Conservation (phyloP, 164 flowering plant species). For the Chimonanthus salicifolius region DNA sequence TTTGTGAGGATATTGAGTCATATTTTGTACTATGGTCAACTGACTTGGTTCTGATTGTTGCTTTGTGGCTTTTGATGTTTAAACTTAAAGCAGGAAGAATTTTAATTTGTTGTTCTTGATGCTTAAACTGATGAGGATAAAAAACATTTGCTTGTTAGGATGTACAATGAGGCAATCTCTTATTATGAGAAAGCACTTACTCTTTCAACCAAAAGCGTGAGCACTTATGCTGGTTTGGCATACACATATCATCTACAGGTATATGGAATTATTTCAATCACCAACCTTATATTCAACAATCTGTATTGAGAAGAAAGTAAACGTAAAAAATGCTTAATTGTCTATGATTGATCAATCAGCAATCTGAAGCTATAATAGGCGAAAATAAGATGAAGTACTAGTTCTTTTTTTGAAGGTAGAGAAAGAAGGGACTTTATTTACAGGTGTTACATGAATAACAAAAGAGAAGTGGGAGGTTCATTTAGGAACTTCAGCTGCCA, state of each 20-base stretch:
- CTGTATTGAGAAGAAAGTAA: background rate
- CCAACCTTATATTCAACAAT: background rate
- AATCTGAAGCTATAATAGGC: too few species aligned
- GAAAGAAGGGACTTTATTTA: too few species aligned
- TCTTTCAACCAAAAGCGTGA: conserved; percentile 79
- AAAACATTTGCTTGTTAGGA: conserved; percentile 36
- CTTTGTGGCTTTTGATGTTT: too few species aligned
- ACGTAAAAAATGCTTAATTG: too few species aligned
- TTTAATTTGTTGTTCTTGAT: background rate
- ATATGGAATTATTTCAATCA: conserved; percentile 4
- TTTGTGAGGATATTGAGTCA: too few species aligned
- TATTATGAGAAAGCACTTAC: conserved; percentile 90
- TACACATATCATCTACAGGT: conserved; percentile 96
- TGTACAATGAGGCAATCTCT: conserved; percentile 70
- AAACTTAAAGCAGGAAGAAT: background rate
- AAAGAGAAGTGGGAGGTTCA: too few species aligned
- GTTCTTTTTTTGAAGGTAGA: too few species aligned
- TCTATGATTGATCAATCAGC: background rate
- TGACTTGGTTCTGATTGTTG: too few species aligned
- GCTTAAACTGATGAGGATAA: background rate
- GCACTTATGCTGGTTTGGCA: conserved; percentile 96
- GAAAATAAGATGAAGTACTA: too few species aligned
- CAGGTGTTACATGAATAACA: too few species aligned
- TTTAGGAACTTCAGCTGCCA: too few species aligned
- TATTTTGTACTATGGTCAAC: too few species aligned